These are phyloP conservation scores for Castanea mollissima DNA, from an alignment of 306 rosid species.

Conservation along the genomic window DNA sequence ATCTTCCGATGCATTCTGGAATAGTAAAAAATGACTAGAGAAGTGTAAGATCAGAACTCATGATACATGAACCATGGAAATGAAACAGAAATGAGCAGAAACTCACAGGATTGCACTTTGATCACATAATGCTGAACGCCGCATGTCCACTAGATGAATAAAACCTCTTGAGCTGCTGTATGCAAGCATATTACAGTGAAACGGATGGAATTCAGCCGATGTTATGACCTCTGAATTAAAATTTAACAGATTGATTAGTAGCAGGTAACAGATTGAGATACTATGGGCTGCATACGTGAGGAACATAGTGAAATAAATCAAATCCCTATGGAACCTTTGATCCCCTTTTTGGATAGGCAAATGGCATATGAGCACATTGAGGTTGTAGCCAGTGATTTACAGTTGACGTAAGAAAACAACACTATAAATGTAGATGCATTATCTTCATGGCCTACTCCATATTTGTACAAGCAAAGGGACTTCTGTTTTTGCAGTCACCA, in stretches of 20 bases:
- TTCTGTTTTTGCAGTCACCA: not conserved
- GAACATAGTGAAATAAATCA: not conserved
- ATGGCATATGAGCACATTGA: not conserved
- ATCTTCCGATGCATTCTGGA: not conserved
- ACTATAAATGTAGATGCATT: not conserved
- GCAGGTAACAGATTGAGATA: not conserved
- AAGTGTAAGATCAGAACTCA: not conserved
- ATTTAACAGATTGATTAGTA: not conserved
- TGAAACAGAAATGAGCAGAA: conserved; percentile 2
- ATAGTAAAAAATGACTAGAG: conserved; percentile 6
- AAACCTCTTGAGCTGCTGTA: conserved; percentile 75
- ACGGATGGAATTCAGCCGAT: conserved; percentile 72
- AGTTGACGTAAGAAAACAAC: not conserved
- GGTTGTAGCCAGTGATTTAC: not conserved
- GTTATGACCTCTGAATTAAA: conserved; percentile 62
- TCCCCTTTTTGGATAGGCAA: not conserved
- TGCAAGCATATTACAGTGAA: conserved; percentile 73
- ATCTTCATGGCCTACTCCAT: not conserved
- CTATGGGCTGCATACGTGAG: not conserved
- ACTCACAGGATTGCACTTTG: conserved; percentile 56
- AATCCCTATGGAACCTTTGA: not conserved
- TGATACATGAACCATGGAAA: not conserved
- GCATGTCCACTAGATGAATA: conserved; percentile 69
- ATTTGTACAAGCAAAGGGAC: not conserved
- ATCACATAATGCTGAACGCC: conserved; percentile 65